Conservation (phyloP, 1,284 basidiomycete species). For the Butyriboletus appendiculatus region DNA sequence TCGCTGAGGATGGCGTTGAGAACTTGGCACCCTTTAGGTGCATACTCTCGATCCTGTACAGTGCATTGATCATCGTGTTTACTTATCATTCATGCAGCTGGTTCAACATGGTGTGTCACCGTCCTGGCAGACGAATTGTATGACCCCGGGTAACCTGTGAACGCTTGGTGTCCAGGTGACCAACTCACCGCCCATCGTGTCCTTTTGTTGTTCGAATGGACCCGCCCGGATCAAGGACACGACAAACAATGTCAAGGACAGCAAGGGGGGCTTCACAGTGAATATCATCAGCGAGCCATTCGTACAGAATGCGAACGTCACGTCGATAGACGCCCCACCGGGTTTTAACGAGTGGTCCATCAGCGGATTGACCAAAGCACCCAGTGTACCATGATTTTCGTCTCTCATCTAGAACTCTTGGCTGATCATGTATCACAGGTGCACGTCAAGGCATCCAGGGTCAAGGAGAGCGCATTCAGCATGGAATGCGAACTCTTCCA, state of each 20-base stretch:
- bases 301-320: constrained; percentile 63
- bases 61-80: background rate
- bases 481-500: constrained; percentile 69
- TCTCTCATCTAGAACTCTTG: background rate
- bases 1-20: constrained; percentile 49
- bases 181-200: constrained; percentile 57
- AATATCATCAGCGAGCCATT: constrained; percentile 75
- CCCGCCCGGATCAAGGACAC: constrained; percentile 54
- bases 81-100: constrained; percentile 34
- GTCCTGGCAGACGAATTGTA: background rate
- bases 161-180: constrained; percentile 37
- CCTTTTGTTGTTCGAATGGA: constrained; percentile 46
- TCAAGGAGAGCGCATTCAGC: constrained; percentile 69
- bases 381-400: constrained; percentile 42
- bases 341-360: constrained; percentile 66
- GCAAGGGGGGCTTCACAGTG: constrained; percentile 61
- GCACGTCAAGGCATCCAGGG: constrained; percentile 60
- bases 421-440: constrained; percentile 32
- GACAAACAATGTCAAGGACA: constrained; percentile 55
- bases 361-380: constrained; percentile 60
- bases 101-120: constrained; percentile 45
- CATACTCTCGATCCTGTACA: background rate
- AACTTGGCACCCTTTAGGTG: constrained; percentile 66
- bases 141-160: background rate
- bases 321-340: constrained; percentile 58